Conservation (phyloP, 2,329 filamentous ascomycete genomes). For the Cadophora malorum region DNA sequence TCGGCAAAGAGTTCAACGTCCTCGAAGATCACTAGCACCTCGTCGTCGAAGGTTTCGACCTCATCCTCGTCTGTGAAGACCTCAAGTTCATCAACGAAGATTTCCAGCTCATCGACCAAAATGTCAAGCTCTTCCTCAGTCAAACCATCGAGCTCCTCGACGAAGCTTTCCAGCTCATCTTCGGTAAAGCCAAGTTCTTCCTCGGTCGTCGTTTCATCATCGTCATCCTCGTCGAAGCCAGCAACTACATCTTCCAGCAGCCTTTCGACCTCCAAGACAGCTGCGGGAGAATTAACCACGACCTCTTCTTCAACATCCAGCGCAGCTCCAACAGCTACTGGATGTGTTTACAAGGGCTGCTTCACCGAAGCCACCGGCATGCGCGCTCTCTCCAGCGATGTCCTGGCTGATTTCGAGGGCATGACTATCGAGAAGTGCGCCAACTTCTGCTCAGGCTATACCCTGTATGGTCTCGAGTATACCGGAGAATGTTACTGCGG, state of each 20-base stretch:
- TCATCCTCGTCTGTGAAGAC: conserved; percentile 16
- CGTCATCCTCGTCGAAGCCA: conserved; percentile 1
- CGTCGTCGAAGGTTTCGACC: conserved; percentile 16
- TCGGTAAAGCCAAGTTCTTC: neutral
- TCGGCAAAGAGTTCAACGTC: conserved; percentile 16
- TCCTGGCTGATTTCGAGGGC: conserved; percentile 11
- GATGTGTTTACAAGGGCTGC: conserved; percentile 37
- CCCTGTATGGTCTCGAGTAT: conserved; percentile 48
- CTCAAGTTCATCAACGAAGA: neutral
- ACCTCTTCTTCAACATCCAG: conserved; percentile 14
- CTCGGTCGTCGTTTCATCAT: neutral
- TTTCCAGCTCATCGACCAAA: neutral
- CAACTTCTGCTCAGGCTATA: conserved; percentile 37
- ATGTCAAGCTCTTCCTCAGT: conserved; percentile 5
- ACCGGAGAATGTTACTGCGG: conserved; percentile 44
- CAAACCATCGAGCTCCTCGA: neutral
- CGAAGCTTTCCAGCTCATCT: neutral
- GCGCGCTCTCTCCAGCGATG: conserved; percentile 33
- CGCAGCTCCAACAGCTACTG: conserved; percentile 9
- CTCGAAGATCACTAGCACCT: conserved; percentile 21
- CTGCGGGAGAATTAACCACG: conserved; percentile 10
- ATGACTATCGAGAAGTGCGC: conserved; percentile 27
- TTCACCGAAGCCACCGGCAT: conserved; percentile 38
- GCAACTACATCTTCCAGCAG: conserved; percentile 7
- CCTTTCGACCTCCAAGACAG: conserved; percentile 7